Evolutionary conservation across 139 green algal species (phyloP), one percentile per base, ranked within the genome.

Genomic region (Haematococcus lacustris): DNA sequence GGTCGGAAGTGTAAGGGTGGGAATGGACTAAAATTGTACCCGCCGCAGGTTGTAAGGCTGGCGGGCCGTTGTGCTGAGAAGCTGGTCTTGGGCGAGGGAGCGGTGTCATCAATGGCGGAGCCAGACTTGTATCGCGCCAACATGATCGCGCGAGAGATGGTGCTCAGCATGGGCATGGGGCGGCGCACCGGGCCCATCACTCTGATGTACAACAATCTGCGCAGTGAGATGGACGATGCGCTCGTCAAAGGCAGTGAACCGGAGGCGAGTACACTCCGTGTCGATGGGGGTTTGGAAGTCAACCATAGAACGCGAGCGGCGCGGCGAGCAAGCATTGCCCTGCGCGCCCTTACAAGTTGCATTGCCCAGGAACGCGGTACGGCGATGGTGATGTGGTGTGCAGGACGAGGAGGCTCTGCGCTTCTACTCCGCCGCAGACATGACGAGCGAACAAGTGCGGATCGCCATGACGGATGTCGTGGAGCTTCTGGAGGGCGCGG

Each of bases 101-200:
- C 91, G 69, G 61, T 97, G 3, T 87, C 76, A 53, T 76, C 71
- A 25, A 74, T 85, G 72, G 79, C 83, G 41, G 76, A 83, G 1
- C 67, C 83, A 4, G 83, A 87, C 74, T 70, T 86, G 40, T 80
- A 86, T 77, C 71, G 83, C 17, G 91, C 88, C 41, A 96, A 94
- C 87, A 78, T 80, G 65, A 80, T 96, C 40, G 93, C 92, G 1
- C 82, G 89, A 7, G 90, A 97, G 80, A 96, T 97, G 91, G 75
- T 97, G 21, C 86, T 92, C 73, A 78, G 76, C 28, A 91, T 85
- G 74, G 92, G 90, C 67, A 93, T 94, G 65, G 83, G 81, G 67
- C 85, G 81, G 61, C 79, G 82, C n/a, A 80, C 90, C 51, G 91
- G 91, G 1, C 91, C 90, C 3, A 75, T 94, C 25, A 73, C 82